Evolutionary conservation across 1,284 basidiomycete genomes (phyloP).

Genomic region (Anthracocystis setariae): DNA sequence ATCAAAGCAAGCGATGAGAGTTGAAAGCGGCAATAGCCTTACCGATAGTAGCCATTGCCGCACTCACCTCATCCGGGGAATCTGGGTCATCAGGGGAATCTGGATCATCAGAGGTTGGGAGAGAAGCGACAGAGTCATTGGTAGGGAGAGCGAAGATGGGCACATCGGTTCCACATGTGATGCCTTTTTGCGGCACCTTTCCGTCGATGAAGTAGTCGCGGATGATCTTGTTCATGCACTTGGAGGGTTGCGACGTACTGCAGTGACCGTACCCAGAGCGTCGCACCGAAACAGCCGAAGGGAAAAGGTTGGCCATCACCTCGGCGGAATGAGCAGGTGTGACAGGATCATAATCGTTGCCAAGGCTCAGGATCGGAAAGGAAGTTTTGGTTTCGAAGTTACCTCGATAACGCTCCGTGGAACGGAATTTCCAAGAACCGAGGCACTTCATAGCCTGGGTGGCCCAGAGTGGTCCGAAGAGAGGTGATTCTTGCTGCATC

Average conservation of each 20-base stretch:
- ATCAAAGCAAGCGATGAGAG: constrained; percentile 18
- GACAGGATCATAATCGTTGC: constrained; percentile 57
- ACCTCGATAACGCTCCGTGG: constrained; percentile 47
- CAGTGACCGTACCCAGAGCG: constrained; percentile 52
- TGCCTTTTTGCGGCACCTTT: constrained; percentile 40
- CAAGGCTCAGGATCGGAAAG: constrained; percentile 46
- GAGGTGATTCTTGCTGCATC: constrained; percentile 34
- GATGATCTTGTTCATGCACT: constrained; percentile 49
- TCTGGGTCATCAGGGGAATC: constrained; percentile 15
- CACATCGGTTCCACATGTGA: constrained; percentile 38
- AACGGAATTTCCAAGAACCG: constrained; percentile 41
- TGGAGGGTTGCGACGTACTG: constrained; percentile 40
- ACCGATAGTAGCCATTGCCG: constrained; percentile 34
- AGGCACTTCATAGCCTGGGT: constrained; percentile 29
- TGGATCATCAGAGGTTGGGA: constrained; percentile 18
- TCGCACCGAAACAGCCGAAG: constrained; percentile 37
- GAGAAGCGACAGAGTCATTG: constrained; percentile 10
- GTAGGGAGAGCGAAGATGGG: constrained; percentile 38
- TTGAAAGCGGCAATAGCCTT: constrained; percentile 29
- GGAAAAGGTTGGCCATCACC: constrained; percentile 44
- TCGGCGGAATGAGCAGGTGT: constrained; percentile 47
- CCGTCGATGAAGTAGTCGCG: constrained; percentile 53
- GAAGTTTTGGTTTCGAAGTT: constrained; percentile 45
- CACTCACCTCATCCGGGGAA: constrained; percentile 19
- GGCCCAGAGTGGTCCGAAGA: constrained; percentile 48